Evolutionary conservation across 2,329 filamentous ascomycete species (phyloP), one percentile per base, ranked within the genome.

Genomic region (Cytospora paraplurivora): DNA sequence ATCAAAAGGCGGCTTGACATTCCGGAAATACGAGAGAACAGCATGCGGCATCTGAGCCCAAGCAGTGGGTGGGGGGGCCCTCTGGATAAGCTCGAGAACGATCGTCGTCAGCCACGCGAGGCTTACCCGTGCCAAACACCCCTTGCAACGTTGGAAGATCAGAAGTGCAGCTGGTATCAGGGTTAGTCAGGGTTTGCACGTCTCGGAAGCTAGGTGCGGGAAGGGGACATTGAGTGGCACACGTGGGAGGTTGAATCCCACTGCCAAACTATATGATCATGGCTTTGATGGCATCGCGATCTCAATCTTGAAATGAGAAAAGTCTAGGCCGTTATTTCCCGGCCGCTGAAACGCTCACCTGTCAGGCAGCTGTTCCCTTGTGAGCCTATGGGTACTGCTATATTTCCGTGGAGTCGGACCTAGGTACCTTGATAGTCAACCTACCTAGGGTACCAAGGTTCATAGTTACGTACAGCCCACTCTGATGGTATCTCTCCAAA

Each of bases 21-120:
- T 47, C 44, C 19, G 10, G 12, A 19, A 47, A 19, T 7, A 6
- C n/a, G 7, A 21, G 8, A 19, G 17, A 47, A 47, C n/a, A 47
- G 44, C n/a, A 47, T 21, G n/a, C 44, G n/a, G 35, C 21, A 32
- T 37, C 59, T 19, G 41, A 15, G n/a, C 19, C 32, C 50, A 37
- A 49, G 27, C n/a, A 33, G 27, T 55, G 32, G 58, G 54, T 44
- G 51, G 47, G 51, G 41, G 8, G 10, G 50, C n/a, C n/a, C n/a
- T 53, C 51, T 35, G 37, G 41, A 41, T 38, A 34, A 50, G 50
- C 19, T 55, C 41, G 32, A 52, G 41, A 44, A 50, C 49, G 59
- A 61, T 61, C 59, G 59, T 61, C 58, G 58, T 55, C 51, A 54
- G 58, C 58, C 37, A 47, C 50, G 47, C 52, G 37, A 32, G 47